Evolutionary conservation across 352 stramenopile species (phyloP).

Genomic region (Globisporangium canariense): DNA sequence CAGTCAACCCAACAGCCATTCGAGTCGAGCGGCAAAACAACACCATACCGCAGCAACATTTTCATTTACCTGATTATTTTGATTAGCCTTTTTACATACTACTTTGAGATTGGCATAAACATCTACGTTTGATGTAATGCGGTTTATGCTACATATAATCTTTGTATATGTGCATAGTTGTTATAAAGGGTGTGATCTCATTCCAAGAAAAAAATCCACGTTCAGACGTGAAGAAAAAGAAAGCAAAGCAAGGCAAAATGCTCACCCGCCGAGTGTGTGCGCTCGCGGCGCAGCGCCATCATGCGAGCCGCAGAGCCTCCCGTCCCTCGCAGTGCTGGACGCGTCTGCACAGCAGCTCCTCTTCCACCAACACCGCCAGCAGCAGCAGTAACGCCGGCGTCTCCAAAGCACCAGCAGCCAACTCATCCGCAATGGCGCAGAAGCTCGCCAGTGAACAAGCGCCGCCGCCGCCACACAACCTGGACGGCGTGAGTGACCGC

Average conservation of each 20-base stretch:
- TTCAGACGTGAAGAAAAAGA: not conserved
- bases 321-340: not conserved
- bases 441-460: not conserved
- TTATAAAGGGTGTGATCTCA: too few relatives aligned
- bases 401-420: not conserved
- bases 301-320: not conserved
- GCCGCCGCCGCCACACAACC: not conserved
- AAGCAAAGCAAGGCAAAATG: constrained; percentile 1
- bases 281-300: constrained; percentile 9
- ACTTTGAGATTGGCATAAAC: too few relatives aligned
- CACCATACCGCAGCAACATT: too few relatives aligned
- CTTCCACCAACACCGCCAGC: not conserved
- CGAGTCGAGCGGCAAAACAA: too few relatives aligned
- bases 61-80: too few relatives aligned
- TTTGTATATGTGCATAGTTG: too few relatives aligned
- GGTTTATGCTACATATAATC: too few relatives aligned
- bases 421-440: not conserved
- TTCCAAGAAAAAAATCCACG: not conserved
- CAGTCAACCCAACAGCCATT: too few relatives aligned
- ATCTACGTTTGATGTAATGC: too few relatives aligned
- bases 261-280: constrained; percentile 13
- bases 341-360: not conserved
- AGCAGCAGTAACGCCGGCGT: not conserved
- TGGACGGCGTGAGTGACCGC: constrained; percentile 40
- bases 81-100: too few relatives aligned